Evolutionary conservation across 179 eudicot species (phyloP).

Genomic region (Amaranthus tricolor): DNA sequence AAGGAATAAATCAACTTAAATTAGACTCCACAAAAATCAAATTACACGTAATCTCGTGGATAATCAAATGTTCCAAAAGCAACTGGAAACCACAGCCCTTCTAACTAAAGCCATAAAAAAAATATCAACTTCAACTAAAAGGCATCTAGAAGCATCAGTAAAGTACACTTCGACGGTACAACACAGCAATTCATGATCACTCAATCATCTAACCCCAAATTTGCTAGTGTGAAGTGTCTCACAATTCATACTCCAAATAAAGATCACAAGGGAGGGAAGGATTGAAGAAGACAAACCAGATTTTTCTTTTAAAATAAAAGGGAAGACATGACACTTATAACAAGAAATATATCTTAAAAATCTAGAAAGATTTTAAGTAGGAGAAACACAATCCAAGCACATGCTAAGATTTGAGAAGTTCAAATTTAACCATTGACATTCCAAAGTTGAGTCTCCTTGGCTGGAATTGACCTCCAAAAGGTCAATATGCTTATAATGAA

Average conservation of each 20-base stretch:
- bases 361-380: no score
- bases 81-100: background rate
- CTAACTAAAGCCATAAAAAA: background rate
- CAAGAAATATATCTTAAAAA: no score
- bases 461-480: background rate
- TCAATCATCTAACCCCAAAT: background rate
- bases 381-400: background rate
- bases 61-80: background rate
- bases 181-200: background rate
- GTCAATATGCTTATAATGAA: background rate
- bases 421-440: background rate
- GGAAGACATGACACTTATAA: no score
- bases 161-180: background rate
- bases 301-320: background rate
- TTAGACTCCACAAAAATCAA: background rate
- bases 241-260: background rate
- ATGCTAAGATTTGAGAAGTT: background rate
- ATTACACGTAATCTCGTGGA: background rate
- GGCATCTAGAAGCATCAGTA: background rate
- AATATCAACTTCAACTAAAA: background rate
- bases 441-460: background rate
- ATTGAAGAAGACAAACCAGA: background rate
- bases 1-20: background rate
- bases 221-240: background rate
- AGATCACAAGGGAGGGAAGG: background rate